Evolutionary conservation across 306 rosid genomes (phyloP).

Genomic region (Bauhinia variegata): DNA sequence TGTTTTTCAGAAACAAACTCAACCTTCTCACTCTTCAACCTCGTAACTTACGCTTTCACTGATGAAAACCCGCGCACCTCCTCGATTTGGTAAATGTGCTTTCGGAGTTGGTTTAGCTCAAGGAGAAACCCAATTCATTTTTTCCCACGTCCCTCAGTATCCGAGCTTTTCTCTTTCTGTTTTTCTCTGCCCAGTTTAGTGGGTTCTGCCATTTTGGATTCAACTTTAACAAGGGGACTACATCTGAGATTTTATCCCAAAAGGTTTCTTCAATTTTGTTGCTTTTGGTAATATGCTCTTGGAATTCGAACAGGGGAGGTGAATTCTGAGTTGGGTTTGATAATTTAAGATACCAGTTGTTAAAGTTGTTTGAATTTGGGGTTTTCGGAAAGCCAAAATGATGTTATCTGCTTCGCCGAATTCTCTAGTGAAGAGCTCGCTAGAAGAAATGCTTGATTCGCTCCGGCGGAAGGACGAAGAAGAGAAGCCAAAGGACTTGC

Average conservation of each 20-base stretch:
- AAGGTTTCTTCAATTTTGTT: constrained; percentile 18
- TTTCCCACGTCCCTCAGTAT: neutral
- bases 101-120: constrained; percentile 37
- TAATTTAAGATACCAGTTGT: constrained; percentile 36
- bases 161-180: neutral
- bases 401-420: constrained; percentile 71
- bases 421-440: constrained; percentile 73
- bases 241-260: constrained; percentile 24
- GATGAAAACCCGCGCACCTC: constrained; percentile 35
- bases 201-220: neutral
- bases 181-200: constrained; percentile 11
- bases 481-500: constrained; percentile 79
- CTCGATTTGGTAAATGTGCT: constrained; percentile 52
- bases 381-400: constrained; percentile 37
- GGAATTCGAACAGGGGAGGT: constrained; percentile 39
- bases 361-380: constrained; percentile 13
- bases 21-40: constrained; percentile 47
- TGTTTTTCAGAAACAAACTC: constrained; percentile 53
- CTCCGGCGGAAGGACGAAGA: constrained; percentile 76
- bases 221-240: constrained; percentile 3
- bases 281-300: constrained; percentile 36
- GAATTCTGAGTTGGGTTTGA: constrained; percentile 33
- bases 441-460: constrained; percentile 95
- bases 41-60: constrained; percentile 53
- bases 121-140: constrained; percentile 19